A percentile compares a stretch with the other conserved stretches of the same genome.
Evolutionary conservation across 352 stramenopile genomes (phyloP).

Genomic region (Phytophthora aleatoria): DNA sequence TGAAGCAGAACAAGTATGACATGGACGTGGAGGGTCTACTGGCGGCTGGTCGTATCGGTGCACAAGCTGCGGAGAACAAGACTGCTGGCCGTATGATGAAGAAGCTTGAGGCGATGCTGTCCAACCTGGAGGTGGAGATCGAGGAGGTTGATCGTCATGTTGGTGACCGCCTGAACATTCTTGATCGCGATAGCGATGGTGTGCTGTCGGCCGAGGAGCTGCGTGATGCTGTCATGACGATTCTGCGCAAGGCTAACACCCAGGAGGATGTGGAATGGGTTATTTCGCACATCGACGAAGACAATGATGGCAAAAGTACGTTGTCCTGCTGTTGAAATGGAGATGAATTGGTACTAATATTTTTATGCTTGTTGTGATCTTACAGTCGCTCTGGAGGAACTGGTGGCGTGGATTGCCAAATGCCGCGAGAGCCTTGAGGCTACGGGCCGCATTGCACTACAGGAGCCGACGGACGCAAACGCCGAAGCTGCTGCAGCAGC

Average conservation of each 20-base stretch:
- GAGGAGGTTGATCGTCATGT: slow-evolving; percentile 96
- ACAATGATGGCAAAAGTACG: slow-evolving; percentile 90
- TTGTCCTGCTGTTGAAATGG: slow-evolving; percentile 13
- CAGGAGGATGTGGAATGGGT: slow-evolving; percentile 96
- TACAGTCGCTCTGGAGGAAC: slow-evolving; percentile 92
- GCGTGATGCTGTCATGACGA: slow-evolving; percentile 93
- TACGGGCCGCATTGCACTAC: slow-evolving; percentile 72
- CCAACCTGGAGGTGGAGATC: slow-evolving; percentile 94
- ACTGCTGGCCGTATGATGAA: slow-evolving; percentile 92
- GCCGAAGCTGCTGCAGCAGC: slow-evolving; percentile 30
- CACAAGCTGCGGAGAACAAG: slow-evolving; percentile 86
- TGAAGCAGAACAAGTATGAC: slow-evolving; percentile 90
- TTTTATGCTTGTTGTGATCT: slow-evolving; percentile 29
- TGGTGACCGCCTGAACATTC: slow-evolving; percentile 97
- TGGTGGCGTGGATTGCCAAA: slow-evolving; percentile 90
- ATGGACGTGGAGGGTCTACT: slow-evolving; percentile 87
- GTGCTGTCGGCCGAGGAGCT: slow-evolving; percentile 96
- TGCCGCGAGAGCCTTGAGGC: slow-evolving; percentile 89
- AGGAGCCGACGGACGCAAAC: slow-evolving; percentile 41
- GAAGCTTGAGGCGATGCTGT: slow-evolving; percentile 93
- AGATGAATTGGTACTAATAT: slow-evolving; percentile 19
- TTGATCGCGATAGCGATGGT: slow-evolving; percentile 97
- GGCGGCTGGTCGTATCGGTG: slow-evolving; percentile 79
- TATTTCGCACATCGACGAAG: slow-evolving; percentile 91
- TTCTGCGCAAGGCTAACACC: slow-evolving; percentile 94